A percentile compares a stretch with the other conserved stretches of the same genome.
Conservation (phyloP, 1,284 basidiomycete genomes). For the Polyporus tsugae region DNA sequence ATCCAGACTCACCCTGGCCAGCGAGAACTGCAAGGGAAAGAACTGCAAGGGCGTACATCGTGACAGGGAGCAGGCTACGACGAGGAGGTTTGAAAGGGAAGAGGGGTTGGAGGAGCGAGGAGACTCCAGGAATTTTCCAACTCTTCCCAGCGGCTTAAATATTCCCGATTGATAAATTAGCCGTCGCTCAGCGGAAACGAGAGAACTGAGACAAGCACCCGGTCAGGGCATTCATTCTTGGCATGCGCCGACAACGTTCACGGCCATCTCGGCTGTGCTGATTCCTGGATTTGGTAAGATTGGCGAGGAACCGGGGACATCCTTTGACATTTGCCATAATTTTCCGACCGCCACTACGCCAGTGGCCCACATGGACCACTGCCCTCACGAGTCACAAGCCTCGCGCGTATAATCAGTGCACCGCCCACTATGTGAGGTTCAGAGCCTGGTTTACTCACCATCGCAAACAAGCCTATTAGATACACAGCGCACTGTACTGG, state of each 20-base stretch:
- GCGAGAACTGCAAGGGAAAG: constrained; percentile 28
- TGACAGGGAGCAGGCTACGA: not conserved
- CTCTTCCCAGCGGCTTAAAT: not conserved
- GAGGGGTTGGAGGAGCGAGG: not conserved
- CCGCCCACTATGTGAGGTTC: not conserved
- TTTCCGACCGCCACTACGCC: not conserved
- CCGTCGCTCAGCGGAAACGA: not conserved
- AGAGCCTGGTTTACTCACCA: not conserved
- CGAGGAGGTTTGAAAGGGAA: not conserved
- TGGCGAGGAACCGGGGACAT: not conserved
- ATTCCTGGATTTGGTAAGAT: constrained; percentile 1
- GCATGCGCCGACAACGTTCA: not conserved
- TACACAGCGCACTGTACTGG: not conserved
- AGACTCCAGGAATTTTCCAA: not conserved
- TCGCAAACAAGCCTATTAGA: not conserved
- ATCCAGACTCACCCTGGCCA: constrained; percentile 25
- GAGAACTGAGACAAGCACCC: not conserved
- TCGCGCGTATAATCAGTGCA: constrained; percentile 2
- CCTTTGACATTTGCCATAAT: not conserved
- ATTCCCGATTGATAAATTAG: not conserved
- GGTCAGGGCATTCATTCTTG: not conserved
- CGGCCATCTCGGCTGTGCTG: not conserved
- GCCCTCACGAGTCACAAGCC: constrained; percentile 2
- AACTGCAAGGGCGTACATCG: constrained; percentile 31
- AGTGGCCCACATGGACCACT: constrained; percentile 5